phyloP scores from a whole-genome alignment of 768 basidiomycete species.

The Sarcomyxa edulis region DNA sequence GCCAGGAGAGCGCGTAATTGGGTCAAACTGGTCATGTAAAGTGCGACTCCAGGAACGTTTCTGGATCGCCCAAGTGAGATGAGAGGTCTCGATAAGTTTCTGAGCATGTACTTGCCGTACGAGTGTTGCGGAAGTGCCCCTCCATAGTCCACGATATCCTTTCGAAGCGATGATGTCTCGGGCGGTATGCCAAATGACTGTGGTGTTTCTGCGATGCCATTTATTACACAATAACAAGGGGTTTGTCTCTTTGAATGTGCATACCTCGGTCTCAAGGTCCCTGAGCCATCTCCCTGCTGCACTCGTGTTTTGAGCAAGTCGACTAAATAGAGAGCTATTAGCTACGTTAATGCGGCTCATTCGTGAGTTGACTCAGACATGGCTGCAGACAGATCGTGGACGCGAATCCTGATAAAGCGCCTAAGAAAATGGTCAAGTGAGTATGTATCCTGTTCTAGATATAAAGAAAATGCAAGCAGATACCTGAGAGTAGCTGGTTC shows the following conservation, averaged over 20 bases:
- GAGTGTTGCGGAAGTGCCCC: slow-evolving; percentile 81
- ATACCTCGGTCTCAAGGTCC: slow-evolving; percentile 28
- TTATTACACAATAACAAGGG: background rate
- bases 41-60: slow-evolving; percentile 88
- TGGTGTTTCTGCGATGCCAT: slow-evolving; percentile 25
- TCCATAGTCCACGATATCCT: slow-evolving; percentile 77
- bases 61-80: slow-evolving; percentile 31
- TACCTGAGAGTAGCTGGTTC: slow-evolving; percentile 63
- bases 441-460: background rate
- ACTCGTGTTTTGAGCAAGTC: slow-evolving; percentile 91
- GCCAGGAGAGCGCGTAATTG: slow-evolving; percentile 78
- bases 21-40: slow-evolving; percentile 86
- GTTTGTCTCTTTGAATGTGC: slow-evolving; percentile 5
- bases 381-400: slow-evolving; percentile 76
- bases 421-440: slow-evolving; percentile 27
- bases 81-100: background rate
- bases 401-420: slow-evolving; percentile 73
- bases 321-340: slow-evolving; percentile 35
- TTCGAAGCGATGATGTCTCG: slow-evolving; percentile 54
- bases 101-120: slow-evolving; percentile 41
- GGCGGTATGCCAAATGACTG: slow-evolving; percentile 43
- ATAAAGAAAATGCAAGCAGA: slow-evolving; percentile 9
- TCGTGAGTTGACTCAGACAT: slow-evolving; percentile 22
- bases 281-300: slow-evolving; percentile 69
- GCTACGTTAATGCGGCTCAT: background rate